Evolutionary conservation across 140 eudicot species (phyloP), one percentile per base, ranked within the genome.

Genomic region (Cichorium intybus): DNA sequence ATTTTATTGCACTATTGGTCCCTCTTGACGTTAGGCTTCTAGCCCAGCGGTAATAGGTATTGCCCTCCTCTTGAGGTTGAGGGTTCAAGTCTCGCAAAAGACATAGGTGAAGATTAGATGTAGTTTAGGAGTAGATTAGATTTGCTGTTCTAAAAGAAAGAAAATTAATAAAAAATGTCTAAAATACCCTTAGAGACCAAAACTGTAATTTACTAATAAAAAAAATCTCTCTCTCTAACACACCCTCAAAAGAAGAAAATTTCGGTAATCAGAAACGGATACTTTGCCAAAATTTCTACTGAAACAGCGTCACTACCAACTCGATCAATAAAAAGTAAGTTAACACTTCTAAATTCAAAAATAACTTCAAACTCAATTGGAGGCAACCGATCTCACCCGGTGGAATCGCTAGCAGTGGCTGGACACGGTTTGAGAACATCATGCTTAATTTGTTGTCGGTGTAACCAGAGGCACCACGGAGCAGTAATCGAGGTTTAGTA

Each of bases 161-260:
- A n/a, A n/a, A n/a, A n/a, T n/a, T n/a, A n/a, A n/a, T n/a, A n/a
- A n/a, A n/a, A n/a, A n/a, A n/a, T n/a, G n/a, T n/a, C n/a, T n/a
- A n/a, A n/a, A n/a, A n/a, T n/a, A n/a, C n/a, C n/a, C n/a, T n/a
- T n/a, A n/a, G n/a, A n/a, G n/a, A n/a, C n/a, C n/a, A n/a, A n/a
- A n/a, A n/a, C n/a, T n/a, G n/a, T n/a, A n/a, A n/a, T n/a, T n/a
- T n/a, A n/a, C n/a, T n/a, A n/a, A n/a, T n/a, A n/a, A n/a, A n/a
- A n/a, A n/a, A n/a, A n/a, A n/a, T n/a, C n/a, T n/a, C n/a, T n/a
- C n/a, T n/a, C n/a, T n/a, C n/a, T n/a, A n/a, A n/a, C n/a, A n/a
- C n/a, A n/a, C n/a, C n/a, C n/a, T n/a, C n/a, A n/a, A n/a, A 92
- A 92, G 87, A 92, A 87, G 88, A 92, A 88, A 68, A 88, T 88